A percentile compares a stretch with the other conserved stretches of the same genome.
Conservation (phyloP, 2,329 filamentous ascomycete genomes). For the Aspergillaceae sp. region DNA sequence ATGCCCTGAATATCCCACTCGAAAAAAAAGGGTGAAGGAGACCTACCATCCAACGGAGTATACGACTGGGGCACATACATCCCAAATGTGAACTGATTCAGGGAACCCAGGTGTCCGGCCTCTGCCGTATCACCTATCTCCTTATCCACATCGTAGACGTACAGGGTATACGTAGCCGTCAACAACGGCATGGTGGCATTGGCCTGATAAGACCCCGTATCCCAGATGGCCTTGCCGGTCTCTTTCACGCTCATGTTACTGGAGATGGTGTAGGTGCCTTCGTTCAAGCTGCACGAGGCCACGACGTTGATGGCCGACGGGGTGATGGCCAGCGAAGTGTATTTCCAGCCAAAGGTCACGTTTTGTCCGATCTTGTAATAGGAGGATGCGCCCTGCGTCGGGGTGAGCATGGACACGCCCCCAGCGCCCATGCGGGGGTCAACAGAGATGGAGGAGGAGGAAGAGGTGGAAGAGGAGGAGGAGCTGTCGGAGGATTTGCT, state of each 20-base stretch:
- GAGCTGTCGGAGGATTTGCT: conserved; percentile 17
- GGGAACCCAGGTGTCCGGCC: conserved; percentile 48
- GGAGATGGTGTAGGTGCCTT: conserved; percentile 53
- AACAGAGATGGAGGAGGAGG: conserved; percentile 36
- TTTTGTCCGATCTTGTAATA: conserved; percentile 58
- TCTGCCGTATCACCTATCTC: conserved; percentile 43
- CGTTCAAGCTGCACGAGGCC: conserved; percentile 52
- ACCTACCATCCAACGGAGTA: conserved; percentile 42
- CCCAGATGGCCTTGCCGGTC: conserved; percentile 51
- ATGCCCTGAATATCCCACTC: conserved; percentile 1
- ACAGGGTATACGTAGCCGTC: conserved; percentile 54
- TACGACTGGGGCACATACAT: conserved; percentile 53
- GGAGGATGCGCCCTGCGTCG: conserved; percentile 41
- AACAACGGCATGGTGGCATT: conserved; percentile 45
- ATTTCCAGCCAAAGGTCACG: conserved; percentile 61
- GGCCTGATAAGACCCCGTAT: conserved; percentile 47
- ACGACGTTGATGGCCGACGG: conserved; percentile 54
- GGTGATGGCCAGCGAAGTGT: conserved; percentile 53
- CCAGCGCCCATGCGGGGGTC: conserved; percentile 49
- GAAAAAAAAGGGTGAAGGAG: neutral
- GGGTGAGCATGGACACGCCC: conserved; percentile 55
- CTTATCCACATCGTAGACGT: conserved; percentile 52
- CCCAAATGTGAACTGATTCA: conserved; percentile 49
- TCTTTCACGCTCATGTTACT: conserved; percentile 48
- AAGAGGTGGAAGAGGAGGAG: too few relatives aligned